These are phyloP conservation scores for Yarrowia deformans DNA, from an alignment of 805 yeast genomes.

Conservation along the genomic window DNA sequence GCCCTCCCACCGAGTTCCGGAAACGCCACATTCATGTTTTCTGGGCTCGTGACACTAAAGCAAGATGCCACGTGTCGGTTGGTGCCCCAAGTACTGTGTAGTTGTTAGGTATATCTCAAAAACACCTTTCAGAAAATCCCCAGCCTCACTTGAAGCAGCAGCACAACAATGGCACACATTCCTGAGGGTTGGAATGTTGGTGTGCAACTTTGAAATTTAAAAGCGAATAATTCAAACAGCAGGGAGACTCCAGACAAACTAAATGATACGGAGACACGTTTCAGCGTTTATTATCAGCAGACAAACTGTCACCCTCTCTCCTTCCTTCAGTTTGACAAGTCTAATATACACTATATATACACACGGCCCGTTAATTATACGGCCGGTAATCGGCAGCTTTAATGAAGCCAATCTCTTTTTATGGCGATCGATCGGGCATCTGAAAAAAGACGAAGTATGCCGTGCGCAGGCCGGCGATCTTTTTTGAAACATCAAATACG, in stretches of 20 bases:
- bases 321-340: too few relatives aligned
- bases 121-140: background rate
- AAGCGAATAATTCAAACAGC: too few relatives aligned
- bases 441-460: background rate
- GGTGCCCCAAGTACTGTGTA: background rate
- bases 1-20: conserved; percentile 4
- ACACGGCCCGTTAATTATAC: background rate
- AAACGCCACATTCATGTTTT: background rate
- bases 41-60: background rate
- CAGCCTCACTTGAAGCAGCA: background rate
- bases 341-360: too few relatives aligned
- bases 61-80: background rate
- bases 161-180: background rate
- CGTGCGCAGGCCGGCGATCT: background rate
- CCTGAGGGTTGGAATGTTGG: conserved; percentile 10
- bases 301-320: background rate
- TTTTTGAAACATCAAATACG: background rate
- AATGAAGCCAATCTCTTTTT: background rate
- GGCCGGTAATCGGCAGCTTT: background rate
- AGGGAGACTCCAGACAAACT: background rate
- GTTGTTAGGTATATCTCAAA: background rate
- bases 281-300: conserved; percentile 3
- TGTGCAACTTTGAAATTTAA: conserved; percentile 7
- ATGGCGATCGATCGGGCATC: conserved; percentile 4
- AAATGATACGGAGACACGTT: background rate